Conservation (phyloP, 495 filamentous ascomycete genomes). For the Penicillium arizonense region DNA sequence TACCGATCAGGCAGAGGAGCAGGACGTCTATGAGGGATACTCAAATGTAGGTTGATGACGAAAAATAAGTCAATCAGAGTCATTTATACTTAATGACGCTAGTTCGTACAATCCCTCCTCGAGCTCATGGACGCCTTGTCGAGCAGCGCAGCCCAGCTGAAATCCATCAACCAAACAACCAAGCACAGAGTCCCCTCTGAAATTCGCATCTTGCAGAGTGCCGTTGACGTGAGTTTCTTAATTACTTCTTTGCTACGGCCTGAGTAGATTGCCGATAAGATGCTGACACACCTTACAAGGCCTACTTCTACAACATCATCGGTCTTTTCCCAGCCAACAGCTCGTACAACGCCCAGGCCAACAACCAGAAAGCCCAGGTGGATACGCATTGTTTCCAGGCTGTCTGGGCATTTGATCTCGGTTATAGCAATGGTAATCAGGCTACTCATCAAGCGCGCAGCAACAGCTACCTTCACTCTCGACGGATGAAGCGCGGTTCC, state of each 20-base stretch:
- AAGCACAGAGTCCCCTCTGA: slow-evolving; percentile 6
- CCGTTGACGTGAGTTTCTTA: background rate
- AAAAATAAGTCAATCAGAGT: background rate
- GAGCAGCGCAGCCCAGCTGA: slow-evolving; percentile 12
- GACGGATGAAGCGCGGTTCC: background rate
- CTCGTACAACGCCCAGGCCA: slow-evolving; percentile 13
- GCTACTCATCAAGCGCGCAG: slow-evolving; percentile 1
- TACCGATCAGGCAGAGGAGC: slow-evolving; percentile 6
- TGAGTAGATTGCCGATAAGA: background rate
- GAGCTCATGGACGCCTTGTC: slow-evolving; percentile 13
- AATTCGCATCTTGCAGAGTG: slow-evolving; percentile 8
- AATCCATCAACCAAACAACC: slow-evolving; percentile 10
- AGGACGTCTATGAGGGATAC: slow-evolving; percentile 12
- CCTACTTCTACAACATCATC: slow-evolving; percentile 13
- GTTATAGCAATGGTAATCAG: slow-evolving; percentile 3
- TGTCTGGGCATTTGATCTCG: slow-evolving; percentile 13
- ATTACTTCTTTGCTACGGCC: background rate
- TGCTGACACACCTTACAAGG: slow-evolving; percentile 9
- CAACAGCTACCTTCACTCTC: background rate
- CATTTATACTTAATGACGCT: slow-evolving; percentile 1
- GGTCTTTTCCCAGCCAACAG: slow-evolving; percentile 13
- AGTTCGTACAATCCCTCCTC: slow-evolving; percentile 15
- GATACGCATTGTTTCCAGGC: slow-evolving; percentile 16
- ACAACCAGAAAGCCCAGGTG: slow-evolving; percentile 12
- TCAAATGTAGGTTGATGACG: slow-evolving; percentile 11